phyloP scores from a whole-genome alignment of 1,139 yeast genomes.

The Magnusiomyces tetraspermus region DNA sequence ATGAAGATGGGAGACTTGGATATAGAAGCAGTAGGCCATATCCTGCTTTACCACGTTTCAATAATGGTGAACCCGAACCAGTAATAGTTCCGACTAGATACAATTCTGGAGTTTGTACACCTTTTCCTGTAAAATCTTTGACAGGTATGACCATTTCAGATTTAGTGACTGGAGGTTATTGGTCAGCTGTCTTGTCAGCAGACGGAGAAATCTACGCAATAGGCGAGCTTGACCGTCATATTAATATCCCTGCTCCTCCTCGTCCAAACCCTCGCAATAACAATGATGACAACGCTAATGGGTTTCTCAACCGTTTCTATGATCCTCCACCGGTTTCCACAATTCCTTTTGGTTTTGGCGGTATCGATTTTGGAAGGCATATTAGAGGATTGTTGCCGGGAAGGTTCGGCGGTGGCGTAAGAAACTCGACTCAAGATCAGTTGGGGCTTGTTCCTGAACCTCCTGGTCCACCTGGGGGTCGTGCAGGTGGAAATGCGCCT shows the following conservation, averaged over 20 bases:
- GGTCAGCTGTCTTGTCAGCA: slow-evolving; percentile 45
- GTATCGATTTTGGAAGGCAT: background rate
- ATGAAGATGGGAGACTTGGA: slow-evolving; percentile 50
- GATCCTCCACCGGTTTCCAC: background rate
- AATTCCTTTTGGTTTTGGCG: background rate
- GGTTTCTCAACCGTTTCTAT: background rate
- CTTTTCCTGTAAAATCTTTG: background rate
- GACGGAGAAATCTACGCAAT: slow-evolving; percentile 23
- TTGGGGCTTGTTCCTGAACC: background rate
- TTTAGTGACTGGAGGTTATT: slow-evolving; percentile 44
- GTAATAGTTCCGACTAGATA: no score
- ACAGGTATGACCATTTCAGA: background rate
- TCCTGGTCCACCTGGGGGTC: background rate
- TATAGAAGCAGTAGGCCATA: slow-evolving; percentile 23
- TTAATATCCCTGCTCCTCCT: background rate
- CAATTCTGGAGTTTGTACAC: background rate
- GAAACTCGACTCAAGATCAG: background rate
- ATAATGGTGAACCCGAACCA: background rate
- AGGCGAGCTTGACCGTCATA: slow-evolving; percentile 18
- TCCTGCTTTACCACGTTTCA: background rate
- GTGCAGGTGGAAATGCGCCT: background rate
- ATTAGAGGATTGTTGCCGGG: background rate
- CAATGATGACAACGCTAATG: background rate
- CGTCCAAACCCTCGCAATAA: background rate
- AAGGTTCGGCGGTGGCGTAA: background rate